A percentile compares a stretch with the other conserved stretches of the same genome.
phyloP scores from a whole-genome alignment of 495 filamentous ascomycete genomes.

The Cercophora scortea region DNA sequence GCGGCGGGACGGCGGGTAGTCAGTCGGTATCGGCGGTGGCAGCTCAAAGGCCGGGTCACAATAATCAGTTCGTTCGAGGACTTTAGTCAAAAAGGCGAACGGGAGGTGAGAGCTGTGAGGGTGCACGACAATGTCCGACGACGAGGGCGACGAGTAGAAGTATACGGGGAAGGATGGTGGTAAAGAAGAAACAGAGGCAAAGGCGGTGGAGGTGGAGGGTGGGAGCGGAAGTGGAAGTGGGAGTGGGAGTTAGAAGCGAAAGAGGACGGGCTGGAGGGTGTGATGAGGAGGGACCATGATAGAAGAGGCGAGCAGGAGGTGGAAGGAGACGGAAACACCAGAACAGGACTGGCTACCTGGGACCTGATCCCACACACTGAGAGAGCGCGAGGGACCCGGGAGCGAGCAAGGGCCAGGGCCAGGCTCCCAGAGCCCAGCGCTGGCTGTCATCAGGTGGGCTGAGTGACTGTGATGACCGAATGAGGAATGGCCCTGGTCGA shows the following conservation, averaged over 20 bases:
- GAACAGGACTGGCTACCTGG: slow-evolving; percentile 8
- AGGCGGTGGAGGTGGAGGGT: slow-evolving; percentile 15
- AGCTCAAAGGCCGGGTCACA: neutral
- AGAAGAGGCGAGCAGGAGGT: slow-evolving; percentile 24
- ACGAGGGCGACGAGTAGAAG: slow-evolving; percentile 27
- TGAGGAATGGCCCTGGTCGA: slow-evolving; percentile 14
- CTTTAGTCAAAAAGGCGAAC: slow-evolving; percentile 1
- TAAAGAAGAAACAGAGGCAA: slow-evolving; percentile 11
- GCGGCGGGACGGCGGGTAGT: slow-evolving; percentile 1
- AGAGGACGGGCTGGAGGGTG: slow-evolving; percentile 1
- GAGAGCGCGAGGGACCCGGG: too few relatives aligned
- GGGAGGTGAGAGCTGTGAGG: neutral
- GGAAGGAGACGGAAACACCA: slow-evolving; percentile 29
- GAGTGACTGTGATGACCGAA: slow-evolving; percentile 18
- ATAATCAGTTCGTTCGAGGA: slow-evolving; percentile 2
- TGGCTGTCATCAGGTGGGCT: slow-evolving; percentile 21
- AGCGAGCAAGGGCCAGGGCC: too few relatives aligned
- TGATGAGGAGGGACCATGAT: slow-evolving; percentile 15
- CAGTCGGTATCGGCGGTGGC: neutral
- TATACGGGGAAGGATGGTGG: slow-evolving; percentile 14
- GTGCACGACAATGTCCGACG: slow-evolving; percentile 5
- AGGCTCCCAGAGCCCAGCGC: too few relatives aligned
- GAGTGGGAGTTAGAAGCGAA: slow-evolving; percentile 5
- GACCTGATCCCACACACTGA: neutral
- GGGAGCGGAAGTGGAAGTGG: slow-evolving; percentile 8